Evolutionary conservation across 169 alveolate species (phyloP).

Genomic region (Eimeria sp.): DNA sequence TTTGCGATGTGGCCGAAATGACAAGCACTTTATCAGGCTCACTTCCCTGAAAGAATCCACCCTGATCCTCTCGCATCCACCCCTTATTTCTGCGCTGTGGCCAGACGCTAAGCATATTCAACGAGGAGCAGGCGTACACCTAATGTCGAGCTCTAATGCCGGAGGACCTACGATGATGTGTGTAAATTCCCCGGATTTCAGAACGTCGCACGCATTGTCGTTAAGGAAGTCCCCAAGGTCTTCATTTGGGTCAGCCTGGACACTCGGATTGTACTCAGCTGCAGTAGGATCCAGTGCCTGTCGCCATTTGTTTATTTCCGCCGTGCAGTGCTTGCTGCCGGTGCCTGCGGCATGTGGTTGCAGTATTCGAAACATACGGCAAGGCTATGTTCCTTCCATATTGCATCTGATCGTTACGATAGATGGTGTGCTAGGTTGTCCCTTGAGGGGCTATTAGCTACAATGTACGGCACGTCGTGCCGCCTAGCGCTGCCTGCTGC

Average conservation of each 20-base stretch:
- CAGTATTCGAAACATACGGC: not conserved
- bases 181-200: not conserved
- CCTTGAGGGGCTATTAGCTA: not conserved
- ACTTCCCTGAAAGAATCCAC: not conserved
- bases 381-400: not conserved
- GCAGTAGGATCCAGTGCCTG: not conserved
- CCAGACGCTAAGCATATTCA: not conserved
- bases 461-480: not conserved
- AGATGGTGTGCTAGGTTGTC: no score
- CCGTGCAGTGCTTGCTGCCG: not conserved
- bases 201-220: not conserved
- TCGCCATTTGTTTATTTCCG: not conserved
- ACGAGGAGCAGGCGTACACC: no score
- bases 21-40: not conserved
- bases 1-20: slow-evolving; percentile 20
- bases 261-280: not conserved
- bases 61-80: not conserved
- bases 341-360: not conserved
- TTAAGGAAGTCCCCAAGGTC: not conserved
- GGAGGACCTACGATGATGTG: slow-evolving; percentile 26
- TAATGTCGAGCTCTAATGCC: no score
- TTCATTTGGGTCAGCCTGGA: not conserved
- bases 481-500: not conserved
- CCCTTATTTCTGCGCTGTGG: not conserved
- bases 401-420: not conserved